Evolutionary conservation across 1,139 yeast genomes (phyloP), one percentile per base, ranked within the genome.

Genomic region (Suhomyces bolitotheri): DNA sequence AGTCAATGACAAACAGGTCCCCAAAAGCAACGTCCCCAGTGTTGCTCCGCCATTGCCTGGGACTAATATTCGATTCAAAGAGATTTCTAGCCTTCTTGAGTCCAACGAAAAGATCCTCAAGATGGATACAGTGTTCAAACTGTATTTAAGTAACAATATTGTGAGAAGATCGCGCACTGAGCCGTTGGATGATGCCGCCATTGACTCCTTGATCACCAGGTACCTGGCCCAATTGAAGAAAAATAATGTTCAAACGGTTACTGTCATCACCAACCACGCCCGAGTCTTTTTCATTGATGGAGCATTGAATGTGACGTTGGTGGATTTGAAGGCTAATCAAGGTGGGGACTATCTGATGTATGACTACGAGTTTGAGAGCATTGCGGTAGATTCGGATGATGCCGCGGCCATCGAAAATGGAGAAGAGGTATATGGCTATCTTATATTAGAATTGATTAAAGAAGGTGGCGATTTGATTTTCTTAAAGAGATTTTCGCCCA

Each of bases 291-390:
- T 71, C 39, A 60, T 70, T 24, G 73, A 67, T 40, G 54, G 60
- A 2, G 34, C 48, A 1, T 51, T 69, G 24, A 61, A 66, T 36
- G 75, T 70, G 3, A 65, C 65, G 60, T 43, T 69, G 46, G 65
- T 71, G 10, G 76, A 71, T 43, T 58, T 70, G 41, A 69, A 66
- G 36, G 72, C 73, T 51, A 60, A 78, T 72, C 41, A 81, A 63
- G 72, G 79, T 47, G 53, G 61, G n/a, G 80, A 78, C 46, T 78
- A 82, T 41, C 84, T 85, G 56, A 78, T 83, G 81, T 83, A 82
- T 53, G 90, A 83, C 56, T 83, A 81, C 56, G 92, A 83, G 51
- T 82, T 83, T 55, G 76, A 71, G 43, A 51, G 56, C 16, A 45
- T 55, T 9, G 53, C 56, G 2, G 60, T 58, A n/a, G 71, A 61